Conservation (phyloP, 371 early-diverging fungal genomes). For the Catenaria anguillulae region DNA sequence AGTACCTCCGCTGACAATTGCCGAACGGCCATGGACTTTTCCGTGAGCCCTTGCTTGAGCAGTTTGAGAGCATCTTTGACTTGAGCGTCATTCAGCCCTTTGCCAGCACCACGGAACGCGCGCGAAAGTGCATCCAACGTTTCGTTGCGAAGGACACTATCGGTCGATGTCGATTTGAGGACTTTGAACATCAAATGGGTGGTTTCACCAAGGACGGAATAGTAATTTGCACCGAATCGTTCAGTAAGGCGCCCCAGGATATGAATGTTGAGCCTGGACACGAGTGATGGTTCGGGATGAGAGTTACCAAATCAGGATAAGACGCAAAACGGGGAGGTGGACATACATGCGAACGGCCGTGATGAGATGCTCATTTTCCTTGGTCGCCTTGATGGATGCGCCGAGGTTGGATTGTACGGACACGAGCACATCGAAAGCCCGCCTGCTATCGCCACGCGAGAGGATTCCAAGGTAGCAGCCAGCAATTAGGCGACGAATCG, state of each 20-base stretch:
- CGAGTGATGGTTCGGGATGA: too few relatives aligned
- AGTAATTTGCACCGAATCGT: constrained; percentile 14
- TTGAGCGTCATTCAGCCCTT: constrained; percentile 50
- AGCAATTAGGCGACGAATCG: constrained; percentile 57
- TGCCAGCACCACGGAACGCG: constrained; percentile 60
- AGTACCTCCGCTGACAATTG: constrained; percentile 56
- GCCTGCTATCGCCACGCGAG: constrained; percentile 50
- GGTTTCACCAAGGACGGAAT: constrained; percentile 67
- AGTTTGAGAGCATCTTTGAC: constrained; percentile 59
- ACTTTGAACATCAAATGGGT: constrained; percentile 42
- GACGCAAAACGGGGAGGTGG: too few relatives aligned
- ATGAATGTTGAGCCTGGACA: background rate
- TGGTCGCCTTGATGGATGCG: constrained; percentile 44
- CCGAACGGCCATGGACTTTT: constrained; percentile 59
- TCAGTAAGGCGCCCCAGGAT: constrained; percentile 10
- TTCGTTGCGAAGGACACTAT: constrained; percentile 52
- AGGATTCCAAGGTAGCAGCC: constrained; percentile 56
- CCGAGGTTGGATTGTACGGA: constrained; percentile 45
- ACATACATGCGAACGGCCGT: constrained; percentile 14
- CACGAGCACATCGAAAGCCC: constrained; percentile 60
- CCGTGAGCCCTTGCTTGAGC: constrained; percentile 44
- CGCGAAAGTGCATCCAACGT: constrained; percentile 47
- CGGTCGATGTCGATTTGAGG: constrained; percentile 28
- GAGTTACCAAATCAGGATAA: too few relatives aligned
- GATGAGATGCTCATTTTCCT: constrained; percentile 30